Evolutionary conservation across 345 rosid species (phyloP), one percentile per base, ranked within the genome.

Genomic region (Citrus mangshanensis): DNA sequence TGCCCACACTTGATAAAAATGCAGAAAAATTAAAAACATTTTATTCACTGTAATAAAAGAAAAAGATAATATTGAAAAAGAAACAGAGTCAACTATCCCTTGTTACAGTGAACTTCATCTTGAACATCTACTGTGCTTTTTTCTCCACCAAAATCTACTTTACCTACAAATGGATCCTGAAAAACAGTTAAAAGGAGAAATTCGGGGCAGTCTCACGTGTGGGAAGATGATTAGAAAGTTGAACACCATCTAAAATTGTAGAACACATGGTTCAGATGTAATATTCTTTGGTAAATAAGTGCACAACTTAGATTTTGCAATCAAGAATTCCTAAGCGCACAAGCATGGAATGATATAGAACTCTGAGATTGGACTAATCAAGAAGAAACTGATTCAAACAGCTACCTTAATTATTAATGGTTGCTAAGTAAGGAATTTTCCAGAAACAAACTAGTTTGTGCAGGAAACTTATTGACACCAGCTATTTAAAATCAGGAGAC

Each of bases 1-100:
- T 94, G 98, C 64, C 99, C 98, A 87, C 99, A 97, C 99, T 97
- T 77, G 69, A 84, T 55, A 81, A 78, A 81, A 82, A 19, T 81
- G 69, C 25, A 77, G 16, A 56, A 13, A 64, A 78, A 82, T 9
- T 19, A 81, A 69, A 81, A n/a, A 68, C 32, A 25, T 56, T 81
- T 62, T 75, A 64, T 69, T 81, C 61, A 60, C n/a, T 14, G 51
- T 51, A 37, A 71, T 55, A 70, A 22, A 42, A 42, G 51, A 73
- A 67, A 40, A 34, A 24, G 65, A 79, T 14, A 60, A 76, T 40
- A 54, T 40, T 65, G 56, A 35, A 70, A 81, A 75, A 73, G 75
- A 75, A 88, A 82, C 30, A 59, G 79, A 81, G 82, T 42, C n/a
- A 74, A 71, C 77, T 72, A 63, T 86, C 86, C 81, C 82, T 82